phyloP scores from a whole-genome alignment of 116 monocot genomes.

The Posidonia oceanica region DNA sequence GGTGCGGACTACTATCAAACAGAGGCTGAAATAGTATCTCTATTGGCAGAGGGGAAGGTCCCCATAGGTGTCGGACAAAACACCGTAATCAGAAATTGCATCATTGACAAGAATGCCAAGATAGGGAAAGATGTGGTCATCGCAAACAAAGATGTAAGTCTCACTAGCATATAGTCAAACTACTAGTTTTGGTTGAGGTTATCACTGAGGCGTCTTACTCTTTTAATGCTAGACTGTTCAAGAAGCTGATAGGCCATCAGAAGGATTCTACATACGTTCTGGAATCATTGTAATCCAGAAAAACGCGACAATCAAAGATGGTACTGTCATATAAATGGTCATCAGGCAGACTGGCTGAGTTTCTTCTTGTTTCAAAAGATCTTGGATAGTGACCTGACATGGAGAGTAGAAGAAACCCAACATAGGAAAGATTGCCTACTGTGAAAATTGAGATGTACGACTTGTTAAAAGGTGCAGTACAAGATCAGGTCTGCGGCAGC shows the following conservation, averaged over 20 bases:
- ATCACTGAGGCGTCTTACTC: background rate
- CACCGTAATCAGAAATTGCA: constrained; percentile 80
- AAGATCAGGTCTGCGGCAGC: background rate
- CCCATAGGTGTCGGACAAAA: constrained; percentile 80
- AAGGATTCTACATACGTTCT: constrained; percentile 58
- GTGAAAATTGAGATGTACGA: too few species aligned
- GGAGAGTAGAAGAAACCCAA: too few species aligned
- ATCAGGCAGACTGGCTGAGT: background rate
- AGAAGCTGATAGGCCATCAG: constrained; percentile 51
- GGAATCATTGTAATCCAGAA: constrained; percentile 50
- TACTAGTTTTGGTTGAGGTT: background rate
- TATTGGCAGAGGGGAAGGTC: constrained; percentile 55
- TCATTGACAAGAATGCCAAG: constrained; percentile 88
- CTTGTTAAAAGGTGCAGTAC: background rate
- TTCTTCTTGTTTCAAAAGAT: background rate
- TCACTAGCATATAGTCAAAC: background rate
- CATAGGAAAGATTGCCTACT: too few species aligned
- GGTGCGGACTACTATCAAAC: constrained; percentile 78
- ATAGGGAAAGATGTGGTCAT: constrained; percentile 75
- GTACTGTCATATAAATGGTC: constrained; percentile 11
- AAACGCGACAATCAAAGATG: constrained; percentile 58
- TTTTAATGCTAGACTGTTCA: constrained; percentile 31
- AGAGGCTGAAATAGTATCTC: constrained; percentile 62
- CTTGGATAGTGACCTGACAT: background rate
- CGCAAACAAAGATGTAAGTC: constrained; percentile 55